Evolutionary conservation across 2,329 filamentous ascomycete species (phyloP).

Genomic region (Lasiodiplodia citricola): DNA sequence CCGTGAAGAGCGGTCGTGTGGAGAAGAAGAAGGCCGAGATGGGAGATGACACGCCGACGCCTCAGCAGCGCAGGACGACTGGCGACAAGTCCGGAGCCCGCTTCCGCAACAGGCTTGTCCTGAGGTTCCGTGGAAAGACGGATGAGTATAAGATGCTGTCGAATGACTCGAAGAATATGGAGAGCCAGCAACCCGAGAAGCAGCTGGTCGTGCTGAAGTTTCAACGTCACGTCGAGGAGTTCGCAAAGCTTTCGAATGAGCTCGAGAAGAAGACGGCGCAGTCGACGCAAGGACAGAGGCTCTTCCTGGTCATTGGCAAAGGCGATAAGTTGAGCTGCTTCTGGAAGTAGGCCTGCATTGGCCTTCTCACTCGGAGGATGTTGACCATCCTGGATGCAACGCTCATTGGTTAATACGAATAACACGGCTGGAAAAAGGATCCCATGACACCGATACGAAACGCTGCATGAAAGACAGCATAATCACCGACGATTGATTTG

Average conservation of each 20-base stretch:
- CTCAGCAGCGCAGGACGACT: not conserved
- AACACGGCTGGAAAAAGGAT: not conserved
- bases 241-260: not conserved
- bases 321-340: not conserved
- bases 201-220: slow-evolving; percentile 16
- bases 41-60: not conserved
- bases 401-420: not conserved
- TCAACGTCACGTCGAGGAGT: not conserved
- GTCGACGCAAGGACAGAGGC: not conserved
- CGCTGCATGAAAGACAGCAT: not conserved
- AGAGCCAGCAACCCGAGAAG: not conserved
- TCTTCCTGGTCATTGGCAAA: slow-evolving; percentile 17
- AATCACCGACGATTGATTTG: not conserved
- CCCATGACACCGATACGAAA: not conserved
- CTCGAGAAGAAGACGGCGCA: not conserved
- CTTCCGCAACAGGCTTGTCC: not conserved
- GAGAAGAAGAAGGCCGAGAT: not conserved
- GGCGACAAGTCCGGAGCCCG: not conserved
- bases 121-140: not conserved
- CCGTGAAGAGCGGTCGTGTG: not conserved
- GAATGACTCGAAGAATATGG: not conserved
- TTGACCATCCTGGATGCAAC: not conserved
- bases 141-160: not conserved
- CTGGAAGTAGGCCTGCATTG: not conserved
- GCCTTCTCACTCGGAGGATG: not conserved